Evolutionary conservation across 2,329 filamentous ascomycete genomes (phyloP), one percentile per base, ranked within the genome.

Genomic region (Diaporthe sp.): DNA sequence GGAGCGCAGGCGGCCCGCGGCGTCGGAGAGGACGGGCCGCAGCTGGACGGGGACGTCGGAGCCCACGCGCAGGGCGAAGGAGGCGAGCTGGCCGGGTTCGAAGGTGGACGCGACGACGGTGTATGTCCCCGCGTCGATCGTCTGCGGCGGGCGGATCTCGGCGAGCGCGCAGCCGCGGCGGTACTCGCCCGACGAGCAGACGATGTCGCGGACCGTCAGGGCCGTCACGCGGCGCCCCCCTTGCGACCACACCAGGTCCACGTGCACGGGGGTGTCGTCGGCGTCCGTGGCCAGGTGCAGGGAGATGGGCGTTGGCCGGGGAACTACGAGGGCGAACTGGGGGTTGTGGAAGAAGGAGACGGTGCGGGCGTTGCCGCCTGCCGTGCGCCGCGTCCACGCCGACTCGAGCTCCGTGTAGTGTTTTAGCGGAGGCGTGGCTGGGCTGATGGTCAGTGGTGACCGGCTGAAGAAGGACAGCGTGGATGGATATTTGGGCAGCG

Each of bases 101-200:
- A 97, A 98, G 0, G 96, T 97, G 3, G 95, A 98, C 81, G 94
- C 96, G 9, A 98, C 93, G 72, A 98, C 88, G 0, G 94, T 98
- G 82, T 98, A 99, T 0, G 88, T 88, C 0, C 96, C 96, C 0
- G 90, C 85, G 51, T 92, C 91, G 25, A 98, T 84, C 27, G 85
- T 76, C 79, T 79, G 82, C 77, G 73, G 53, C 51, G 61, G 25
- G 35, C 30, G 19, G 10, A 75, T 53, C 9, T 94, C 90, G 3
- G 93, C 92, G 42, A 95, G 86, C 5, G 94, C 94, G 80, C 93
- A 94, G 37, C 94, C 93, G 37, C 93, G 92, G 65, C 94, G 92
- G 83, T 99, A 98, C 78, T 98, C 95, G n/a, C 94, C 94, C 44
- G 94, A 97, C 72, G 94, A 93, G 30, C 90, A 90, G 32, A 97